Conservation (phyloP, 1,139 yeast genomes). For the Kodamaea anthophila region DNA sequence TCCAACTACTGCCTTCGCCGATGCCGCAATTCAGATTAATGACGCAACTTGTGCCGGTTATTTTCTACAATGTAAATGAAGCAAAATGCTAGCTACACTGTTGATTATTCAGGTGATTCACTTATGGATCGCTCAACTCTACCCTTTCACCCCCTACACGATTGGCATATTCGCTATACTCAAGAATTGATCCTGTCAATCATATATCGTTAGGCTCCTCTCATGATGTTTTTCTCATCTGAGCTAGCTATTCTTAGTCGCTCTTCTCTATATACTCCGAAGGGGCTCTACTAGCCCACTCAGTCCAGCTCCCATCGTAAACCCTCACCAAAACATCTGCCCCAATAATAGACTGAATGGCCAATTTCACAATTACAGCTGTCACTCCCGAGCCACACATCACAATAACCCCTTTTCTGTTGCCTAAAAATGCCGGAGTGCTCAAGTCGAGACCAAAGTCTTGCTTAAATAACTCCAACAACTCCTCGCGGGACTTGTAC, state of each 20-base stretch:
- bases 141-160: no score
- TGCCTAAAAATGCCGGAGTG: slow-evolving; percentile 17
- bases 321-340: slow-evolving; percentile 61
- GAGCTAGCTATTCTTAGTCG: background rate
- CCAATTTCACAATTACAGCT: slow-evolving; percentile 69
- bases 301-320: slow-evolving; percentile 97
- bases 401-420: slow-evolving; percentile 59
- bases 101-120: no score
- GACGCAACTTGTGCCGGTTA: no score
- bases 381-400: slow-evolving; percentile 97
- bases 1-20: no score
- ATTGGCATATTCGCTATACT: no score
- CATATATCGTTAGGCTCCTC: no score
- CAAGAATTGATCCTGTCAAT: no score
- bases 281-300: slow-evolving; percentile 46
- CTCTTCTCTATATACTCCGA: slow-evolving; percentile 24
- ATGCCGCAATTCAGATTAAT: no score
- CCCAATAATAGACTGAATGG: slow-evolving; percentile 45
- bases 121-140: background rate
- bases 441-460: slow-evolving; percentile 33
- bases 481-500: slow-evolving; percentile 43
- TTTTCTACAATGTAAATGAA: no score
- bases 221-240: no score
- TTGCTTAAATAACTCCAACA: slow-evolving; percentile 39
- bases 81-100: no score